Base-by-base conservation (phyloP, 2,329 filamentous ascomycete species). In the Aspergillus clavatus region DNA sequence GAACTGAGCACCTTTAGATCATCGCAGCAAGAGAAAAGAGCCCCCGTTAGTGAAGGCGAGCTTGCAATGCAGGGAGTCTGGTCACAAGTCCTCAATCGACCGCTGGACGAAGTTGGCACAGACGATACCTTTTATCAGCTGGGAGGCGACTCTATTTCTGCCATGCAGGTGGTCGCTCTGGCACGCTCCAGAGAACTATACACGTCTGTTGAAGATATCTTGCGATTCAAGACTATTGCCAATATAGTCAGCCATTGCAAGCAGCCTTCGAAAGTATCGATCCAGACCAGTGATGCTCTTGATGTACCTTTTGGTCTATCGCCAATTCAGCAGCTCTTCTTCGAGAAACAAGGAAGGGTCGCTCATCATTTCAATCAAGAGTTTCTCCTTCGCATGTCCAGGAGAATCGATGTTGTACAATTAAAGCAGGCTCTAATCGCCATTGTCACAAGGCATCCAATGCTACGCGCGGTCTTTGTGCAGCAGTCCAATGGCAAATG, bases 391-490 rank as follows among this genome's bases (percentile, higher is more conserved):
- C 22, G 29, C 16, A 11, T 38, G 8, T 14, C 36, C 10, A 19
- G 11, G 2, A 3, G 14, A 5, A 19, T 21, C 16, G 11, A 14
- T 5, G 18, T 12, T 8, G 7, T 5, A 12, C 5, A 19, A 2
- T 2, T 38, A 10, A 7, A 38, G 7, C 10, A 21, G n/a, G 35
- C 35, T 12, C 7, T 21, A 10, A 7, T 2, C 7, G 24, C 24
- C 7, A 11, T 27, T 7, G 7, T 27, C 24, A 27, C 7, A 11
- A 27, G 31, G 7, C 48, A 50, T 33, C 7, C 27, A 2, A 48
- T 50, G 48, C 40, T 50, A 7, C 45, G 48, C 3, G 40, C 48
- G 3, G 40, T 40, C 12, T 50, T 50, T 24, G 10, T 29, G 14
- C 21, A 39, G 21, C 16, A 14, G 11, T 12, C 23, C 24, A 11